A percentile compares a stretch with the other conserved stretches of the same genome.
phyloP scores from a whole-genome alignment of 495 filamentous ascomycete species.

The Penicillium tannophilum region DNA sequence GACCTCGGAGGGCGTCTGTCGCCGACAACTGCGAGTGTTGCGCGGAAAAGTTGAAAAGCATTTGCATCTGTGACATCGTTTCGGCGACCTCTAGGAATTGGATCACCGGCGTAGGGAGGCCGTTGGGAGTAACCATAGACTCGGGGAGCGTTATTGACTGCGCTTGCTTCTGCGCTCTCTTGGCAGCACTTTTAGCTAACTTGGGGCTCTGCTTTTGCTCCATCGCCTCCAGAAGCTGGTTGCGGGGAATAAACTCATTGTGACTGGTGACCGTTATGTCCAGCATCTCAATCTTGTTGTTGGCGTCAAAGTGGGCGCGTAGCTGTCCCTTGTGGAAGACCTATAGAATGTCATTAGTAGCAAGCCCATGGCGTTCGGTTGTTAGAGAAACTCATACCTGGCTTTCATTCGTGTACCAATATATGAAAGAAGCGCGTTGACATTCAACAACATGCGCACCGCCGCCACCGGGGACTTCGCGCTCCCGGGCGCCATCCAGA shows the following conservation, averaged over 20 bases:
- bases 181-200: slow-evolving; percentile 58
- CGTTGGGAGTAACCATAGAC: slow-evolving; percentile 64
- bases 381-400: slow-evolving; percentile 52
- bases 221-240: slow-evolving; percentile 51
- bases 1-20: slow-evolving; percentile 62
- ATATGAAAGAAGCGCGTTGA: slow-evolving; percentile 63
- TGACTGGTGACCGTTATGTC: slow-evolving; percentile 65
- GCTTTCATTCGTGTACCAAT: slow-evolving; percentile 71
- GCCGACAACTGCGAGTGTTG: slow-evolving; percentile 58
- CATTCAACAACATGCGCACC: slow-evolving; percentile 68
- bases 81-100: slow-evolving; percentile 76
- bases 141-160: slow-evolving; percentile 59
- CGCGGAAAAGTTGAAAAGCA: slow-evolving; percentile 64
- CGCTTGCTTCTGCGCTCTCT: slow-evolving; percentile 58
- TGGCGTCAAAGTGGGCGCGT: slow-evolving; percentile 64
- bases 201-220: slow-evolving; percentile 73
- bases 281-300: slow-evolving; percentile 72
- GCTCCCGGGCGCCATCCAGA: slow-evolving; percentile 59
- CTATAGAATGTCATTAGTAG: slow-evolving; percentile 36
- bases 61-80: slow-evolving; percentile 73
- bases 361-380: not conserved
- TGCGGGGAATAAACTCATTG: slow-evolving; percentile 69
- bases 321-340: slow-evolving; percentile 65
- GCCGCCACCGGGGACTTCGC: slow-evolving; percentile 42
- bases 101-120: slow-evolving; percentile 58